Evolutionary conservation across 2,329 filamentous ascomycete genomes (phyloP), one percentile per base, ranked within the genome.

Genomic region (Ramularia collo-cygni): DNA sequence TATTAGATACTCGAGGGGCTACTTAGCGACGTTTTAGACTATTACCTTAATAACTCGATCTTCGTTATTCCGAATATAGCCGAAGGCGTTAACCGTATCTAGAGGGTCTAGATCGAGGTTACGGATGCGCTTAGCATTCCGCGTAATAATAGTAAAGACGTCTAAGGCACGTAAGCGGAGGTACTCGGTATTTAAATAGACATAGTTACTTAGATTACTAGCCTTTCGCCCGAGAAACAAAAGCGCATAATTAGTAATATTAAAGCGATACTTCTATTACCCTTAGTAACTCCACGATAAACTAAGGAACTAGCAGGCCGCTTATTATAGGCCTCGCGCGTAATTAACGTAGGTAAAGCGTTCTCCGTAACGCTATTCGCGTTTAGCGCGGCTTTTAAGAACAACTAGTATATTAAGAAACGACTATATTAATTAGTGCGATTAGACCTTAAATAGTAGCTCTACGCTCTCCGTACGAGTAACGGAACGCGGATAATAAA

Each of bases 1-100:
- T 28, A 37, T 15, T 37, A 28, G 35, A 37, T 37, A 13, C 8
- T 37, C 3, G 19, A 37, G 24, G 3, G 26, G 4, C 18, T 15
- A n/a, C 19, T 37, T 4, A 7, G 31, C 10, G 14, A 8, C 17
- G 14, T 14, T 9, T 12, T 37, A 8, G 8, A 37, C 35, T 37
- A 37, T 17, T 37, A 37, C 35, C 35, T 37, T 17, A 17, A 37
- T 21, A 21, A 37, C 21, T 37, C 27, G 15, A 37, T 37, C 19
- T 28, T 37, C 15, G 14, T 37, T 14, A 14, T 35, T 24, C n/a
- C 10, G 10, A n/a, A n/a, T n/a, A 29, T 14, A 12, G 4, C 5
- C 10, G 10, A 5, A 4, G 10, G 12, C 12, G 10, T 4, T 12
- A 4, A 12, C 4, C 15, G 12, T 4, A 10, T 29, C 4, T 10